phyloP scores from a whole-genome alignment of 768 basidiomycete genomes.

The Tricholoma hemisulphureum region DNA sequence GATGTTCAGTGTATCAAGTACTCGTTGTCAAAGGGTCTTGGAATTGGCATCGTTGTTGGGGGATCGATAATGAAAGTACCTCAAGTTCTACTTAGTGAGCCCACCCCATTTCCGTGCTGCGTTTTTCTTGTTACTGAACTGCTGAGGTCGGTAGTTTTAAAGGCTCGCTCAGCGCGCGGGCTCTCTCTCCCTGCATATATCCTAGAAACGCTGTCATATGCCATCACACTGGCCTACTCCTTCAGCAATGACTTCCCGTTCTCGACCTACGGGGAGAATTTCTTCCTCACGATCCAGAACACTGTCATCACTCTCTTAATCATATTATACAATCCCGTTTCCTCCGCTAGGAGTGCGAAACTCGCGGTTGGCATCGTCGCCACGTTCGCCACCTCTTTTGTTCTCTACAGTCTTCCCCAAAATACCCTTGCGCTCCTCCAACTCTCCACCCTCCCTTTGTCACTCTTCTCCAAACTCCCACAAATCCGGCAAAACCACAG shows the following conservation, averaged over 20 bases:
- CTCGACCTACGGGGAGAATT: constrained; percentile 96
- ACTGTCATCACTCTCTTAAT: constrained; percentile 86
- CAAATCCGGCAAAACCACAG: constrained; percentile 85
- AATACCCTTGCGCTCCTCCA: constrained; percentile 68
- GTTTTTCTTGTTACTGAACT: not conserved
- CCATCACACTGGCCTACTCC: constrained; percentile 87
- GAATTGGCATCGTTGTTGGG: constrained; percentile 88
- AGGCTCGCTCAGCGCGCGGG: constrained; percentile 77
- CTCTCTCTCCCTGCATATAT: constrained; percentile 84
- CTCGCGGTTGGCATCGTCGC: constrained; percentile 32
- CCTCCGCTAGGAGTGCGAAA: constrained; percentile 23
- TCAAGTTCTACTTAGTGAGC: constrained; percentile 82
- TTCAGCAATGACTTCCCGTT: constrained; percentile 86
- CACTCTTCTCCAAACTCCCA: constrained; percentile 89
- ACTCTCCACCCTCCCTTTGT: constrained; percentile 83
- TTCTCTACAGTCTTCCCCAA: constrained; percentile 49
- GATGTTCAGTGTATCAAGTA: constrained; percentile 89
- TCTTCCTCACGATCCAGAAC: constrained; percentile 91
- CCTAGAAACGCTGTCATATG: constrained; percentile 89
- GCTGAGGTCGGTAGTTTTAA: constrained; percentile 51
- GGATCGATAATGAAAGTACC: constrained; percentile 97
- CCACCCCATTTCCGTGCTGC: not conserved
- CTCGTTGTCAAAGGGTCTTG: constrained; percentile 87
- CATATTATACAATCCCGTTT: constrained; percentile 56
- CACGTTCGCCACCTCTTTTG: constrained; percentile 28